Evolutionary conservation across 2,329 filamentous ascomycete genomes (phyloP), one percentile per base, ranked within the genome.

Genomic region (Fusarium austroafricanum): DNA sequence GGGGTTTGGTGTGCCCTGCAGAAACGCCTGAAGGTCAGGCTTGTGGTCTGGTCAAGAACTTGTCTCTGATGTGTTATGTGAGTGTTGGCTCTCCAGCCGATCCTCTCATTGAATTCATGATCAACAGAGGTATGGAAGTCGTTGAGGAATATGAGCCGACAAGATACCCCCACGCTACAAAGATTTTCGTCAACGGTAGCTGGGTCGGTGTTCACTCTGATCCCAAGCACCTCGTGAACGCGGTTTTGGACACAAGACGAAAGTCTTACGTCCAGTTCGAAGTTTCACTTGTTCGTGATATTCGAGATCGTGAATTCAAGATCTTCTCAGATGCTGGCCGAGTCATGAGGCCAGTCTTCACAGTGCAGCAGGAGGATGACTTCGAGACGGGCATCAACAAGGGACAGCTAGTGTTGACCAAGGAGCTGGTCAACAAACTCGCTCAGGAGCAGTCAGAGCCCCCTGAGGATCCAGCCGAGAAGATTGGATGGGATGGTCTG

Each of bases 11-110:
- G 55, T 99, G 96, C 76, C 92, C 94, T 0, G 96, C 96, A 10
- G 96, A 99, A 84, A 99, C 96, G 0, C 96, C 96, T 9, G 96
- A 99, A 89, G 96, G 96, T 81, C 96, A 99, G 82, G 94, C 96
- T 17, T 99, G 96, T 82, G 96, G 96, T 85, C 83, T 99, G 55
- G 94, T 99, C 73, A 99, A 99, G 84, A 99, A 99, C 76, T 81
- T 99, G 82, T 96, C 96, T 7, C 84, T 99, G 55, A 99, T 99
- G 96, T 99, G 96, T 77, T 97, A 97, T 75, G 94, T 99, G 76
- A 97, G 94, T 75, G 94, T 98, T 49, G 95, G 95, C 74, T 96
- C 94, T 29, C 93, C 94, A 17, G 92, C 92, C 18, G 92, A 99
- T 94, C 58, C 96, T 98, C 76, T 61, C 91, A 95, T 97, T 33